These are phyloP conservation scores for Pseudozyma sp. DNA, from an alignment of 1,284 basidiomycete genomes.

Conservation along the genomic window DNA sequence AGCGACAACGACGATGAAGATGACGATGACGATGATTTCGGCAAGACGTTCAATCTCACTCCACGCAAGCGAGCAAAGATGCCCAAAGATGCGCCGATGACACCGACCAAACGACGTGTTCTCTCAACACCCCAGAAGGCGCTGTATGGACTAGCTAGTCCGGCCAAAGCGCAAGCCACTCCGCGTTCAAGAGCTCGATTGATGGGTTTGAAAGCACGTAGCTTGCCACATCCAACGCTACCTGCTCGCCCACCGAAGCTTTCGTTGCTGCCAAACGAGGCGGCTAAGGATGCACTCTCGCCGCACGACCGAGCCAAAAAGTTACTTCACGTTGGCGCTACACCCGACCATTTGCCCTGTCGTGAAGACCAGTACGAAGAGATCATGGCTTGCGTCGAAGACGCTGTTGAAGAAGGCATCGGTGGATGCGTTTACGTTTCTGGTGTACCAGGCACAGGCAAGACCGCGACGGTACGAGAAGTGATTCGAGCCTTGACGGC, in stretches of 20 bases:
- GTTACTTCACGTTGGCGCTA: constrained; percentile 89
- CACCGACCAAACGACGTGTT: constrained; percentile 39
- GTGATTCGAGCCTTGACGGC: constrained; percentile 77
- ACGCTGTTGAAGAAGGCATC: constrained; percentile 88
- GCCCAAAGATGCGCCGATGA: constrained; percentile 39
- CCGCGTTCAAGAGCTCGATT: constrained; percentile 46
- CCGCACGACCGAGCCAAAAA: constrained; percentile 60
- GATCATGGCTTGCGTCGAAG: constrained; percentile 82
- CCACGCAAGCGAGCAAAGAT: constrained; percentile 33
- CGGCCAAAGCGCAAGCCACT: constrained; percentile 43
- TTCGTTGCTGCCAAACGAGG: constrained; percentile 36
- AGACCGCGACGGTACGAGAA: constrained; percentile 91
- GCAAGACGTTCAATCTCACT: constrained; percentile 35
- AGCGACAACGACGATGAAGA: constrained; percentile 17
- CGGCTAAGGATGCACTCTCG: constrained; percentile 36
- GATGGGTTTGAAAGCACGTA: constrained; percentile 42
- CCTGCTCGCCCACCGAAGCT: constrained; percentile 56
- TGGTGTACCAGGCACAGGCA: constrained; percentile 89
- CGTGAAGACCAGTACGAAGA: constrained; percentile 86
- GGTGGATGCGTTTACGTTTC: constrained; percentile 97
- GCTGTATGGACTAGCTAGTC: constrained; percentile 33
- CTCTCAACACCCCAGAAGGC: constrained; percentile 36
- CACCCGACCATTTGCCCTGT: constrained; percentile 90
- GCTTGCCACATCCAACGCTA: constrained; percentile 45
- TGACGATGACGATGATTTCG: constrained; percentile 37